Evolutionary conservation across 1,284 basidiomycete genomes (phyloP), one percentile per base, ranked within the genome.

Genomic region (Rhodofomes roseus): DNA sequence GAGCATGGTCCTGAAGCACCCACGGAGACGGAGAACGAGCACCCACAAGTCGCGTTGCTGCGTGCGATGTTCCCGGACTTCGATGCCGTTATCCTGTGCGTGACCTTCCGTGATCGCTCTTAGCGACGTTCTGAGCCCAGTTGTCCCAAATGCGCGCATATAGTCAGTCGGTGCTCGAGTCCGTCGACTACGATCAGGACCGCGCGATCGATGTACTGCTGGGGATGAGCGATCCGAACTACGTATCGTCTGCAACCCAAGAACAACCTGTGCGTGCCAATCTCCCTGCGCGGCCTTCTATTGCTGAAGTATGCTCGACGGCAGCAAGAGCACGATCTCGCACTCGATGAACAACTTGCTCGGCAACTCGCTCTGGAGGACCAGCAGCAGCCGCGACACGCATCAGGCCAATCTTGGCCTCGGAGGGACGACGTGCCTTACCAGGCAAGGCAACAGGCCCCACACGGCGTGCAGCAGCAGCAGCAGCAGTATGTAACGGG

Each of bases 141-240:
- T 54, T 61, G 1, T 36, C 56, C 39, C 41, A 36, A 29, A 14
- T 14, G 18, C 51, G 25, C n/a, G 25, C 31, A 2, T 56, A 46
- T 63, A 88, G 87, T 41, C 77, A 81, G 67, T 85, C 83, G 20
- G 85, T 92, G 1, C 74, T 92, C 52, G 82, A 90, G 59, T 87
- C 86, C 11, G 86, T 87, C 1, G 68, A 77, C 37, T 79, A 85
- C 23, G 76, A 89, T 64, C 83, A 90, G 63, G 89, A 89, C 65
- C 80, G 79, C 29, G 90, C 90, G 4, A 79, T 92, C 56, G 90
- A 92, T 66, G 75, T 80, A 0, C 75, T 93, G 18, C 79, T 93
- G 8, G 86, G 86, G 9, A 93, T 93, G 90, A 90, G 80, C 70
- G 91, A 93, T 74, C 91, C 90, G 1, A 79, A 85, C 6, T 91